A percentile compares a stretch with the other conserved stretches of the same genome.
Conservation (phyloP, 1,139 yeast genomes). For the Pichia sp. region DNA sequence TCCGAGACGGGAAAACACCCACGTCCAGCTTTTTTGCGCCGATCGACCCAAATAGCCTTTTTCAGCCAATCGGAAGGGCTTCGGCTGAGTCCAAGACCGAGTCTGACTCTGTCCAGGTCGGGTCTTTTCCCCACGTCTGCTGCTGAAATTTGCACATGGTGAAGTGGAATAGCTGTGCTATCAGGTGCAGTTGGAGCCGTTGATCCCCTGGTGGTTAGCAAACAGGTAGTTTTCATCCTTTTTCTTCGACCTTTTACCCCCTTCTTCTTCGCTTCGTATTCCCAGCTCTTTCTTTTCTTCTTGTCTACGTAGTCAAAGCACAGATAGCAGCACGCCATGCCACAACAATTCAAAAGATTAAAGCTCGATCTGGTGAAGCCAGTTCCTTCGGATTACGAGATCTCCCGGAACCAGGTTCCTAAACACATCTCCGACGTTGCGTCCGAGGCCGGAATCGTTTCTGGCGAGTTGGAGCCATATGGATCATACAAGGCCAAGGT, state of each 20-base stretch:
- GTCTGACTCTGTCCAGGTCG: background rate
- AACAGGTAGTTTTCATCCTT: too few relatives aligned
- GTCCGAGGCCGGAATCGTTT: constrained; percentile 75
- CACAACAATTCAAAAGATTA: constrained; percentile 35
- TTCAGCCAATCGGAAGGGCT: too few relatives aligned
- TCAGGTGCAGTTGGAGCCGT: background rate
- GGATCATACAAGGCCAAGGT: constrained; percentile 94
- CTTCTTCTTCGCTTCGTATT: background rate
- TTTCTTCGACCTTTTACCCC: background rate
- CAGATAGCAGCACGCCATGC: background rate
- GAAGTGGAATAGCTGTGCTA: too few relatives aligned
- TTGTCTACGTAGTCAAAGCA: background rate
- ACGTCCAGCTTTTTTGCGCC: too few relatives aligned
- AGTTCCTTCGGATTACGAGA: constrained; percentile 92
- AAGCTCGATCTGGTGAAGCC: constrained; percentile 66
- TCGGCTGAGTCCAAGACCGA: background rate
- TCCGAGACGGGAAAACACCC: too few relatives aligned
- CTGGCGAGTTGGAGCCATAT: constrained; percentile 81
- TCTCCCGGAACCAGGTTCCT: constrained; percentile 86
- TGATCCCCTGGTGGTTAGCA: background rate
- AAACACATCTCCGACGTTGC: constrained; percentile 81
- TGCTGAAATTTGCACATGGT: background rate
- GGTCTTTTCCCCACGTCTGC: background rate
- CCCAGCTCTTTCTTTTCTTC: background rate
- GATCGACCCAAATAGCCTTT: too few relatives aligned